A percentile compares a stretch with the other conserved stretches of the same genome.
Evolutionary conservation across 805 yeast genomes (phyloP).

Genomic region (Ogataea corticis): DNA sequence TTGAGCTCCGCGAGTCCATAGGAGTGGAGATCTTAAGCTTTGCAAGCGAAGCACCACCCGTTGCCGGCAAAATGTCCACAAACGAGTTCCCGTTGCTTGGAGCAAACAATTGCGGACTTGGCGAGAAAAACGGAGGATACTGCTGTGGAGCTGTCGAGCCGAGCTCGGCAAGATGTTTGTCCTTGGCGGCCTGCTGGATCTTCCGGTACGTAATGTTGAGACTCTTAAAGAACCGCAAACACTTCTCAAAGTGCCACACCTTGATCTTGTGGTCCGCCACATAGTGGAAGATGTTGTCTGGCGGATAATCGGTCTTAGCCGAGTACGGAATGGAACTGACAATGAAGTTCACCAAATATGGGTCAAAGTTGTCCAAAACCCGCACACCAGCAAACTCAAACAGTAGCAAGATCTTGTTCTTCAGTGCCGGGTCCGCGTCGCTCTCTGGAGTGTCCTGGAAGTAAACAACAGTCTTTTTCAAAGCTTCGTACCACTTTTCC

Average conservation of each 20-base stretch:
- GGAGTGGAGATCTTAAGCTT: constrained; percentile 15
- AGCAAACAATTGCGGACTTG: constrained; percentile 1
- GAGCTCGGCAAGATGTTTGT: constrained; percentile 12
- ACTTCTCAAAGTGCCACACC: constrained; percentile 62
- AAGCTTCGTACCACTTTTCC: constrained; percentile 50
- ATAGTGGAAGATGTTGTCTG: constrained; percentile 48
- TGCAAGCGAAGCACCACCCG: constrained; percentile 10
- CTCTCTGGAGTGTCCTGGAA: constrained; percentile 45
- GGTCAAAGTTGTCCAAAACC: constrained; percentile 47
- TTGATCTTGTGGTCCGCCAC: constrained; percentile 48
- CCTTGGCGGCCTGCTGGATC: constrained; percentile 31
- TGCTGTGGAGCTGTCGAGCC: background rate
- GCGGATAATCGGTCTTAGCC: constrained; percentile 36
- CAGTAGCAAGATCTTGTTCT: constrained; percentile 44
- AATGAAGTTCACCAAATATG: constrained; percentile 43
- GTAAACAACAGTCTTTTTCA: constrained; percentile 47
- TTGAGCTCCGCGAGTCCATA: constrained; percentile 19
- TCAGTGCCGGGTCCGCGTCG: constrained; percentile 38
- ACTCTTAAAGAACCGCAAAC: constrained; percentile 53
- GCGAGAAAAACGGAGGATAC: constrained; percentile 8
- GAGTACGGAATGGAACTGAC: constrained; percentile 47
- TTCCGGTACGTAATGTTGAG: constrained; percentile 44
- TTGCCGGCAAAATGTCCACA: constrained; percentile 23
- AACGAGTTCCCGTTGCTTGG: constrained; percentile 10
- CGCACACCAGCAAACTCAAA: constrained; percentile 51